Base-by-base conservation (phyloP, 441 rosid genomes). In the Pelargonium exstipulatum region DNA sequence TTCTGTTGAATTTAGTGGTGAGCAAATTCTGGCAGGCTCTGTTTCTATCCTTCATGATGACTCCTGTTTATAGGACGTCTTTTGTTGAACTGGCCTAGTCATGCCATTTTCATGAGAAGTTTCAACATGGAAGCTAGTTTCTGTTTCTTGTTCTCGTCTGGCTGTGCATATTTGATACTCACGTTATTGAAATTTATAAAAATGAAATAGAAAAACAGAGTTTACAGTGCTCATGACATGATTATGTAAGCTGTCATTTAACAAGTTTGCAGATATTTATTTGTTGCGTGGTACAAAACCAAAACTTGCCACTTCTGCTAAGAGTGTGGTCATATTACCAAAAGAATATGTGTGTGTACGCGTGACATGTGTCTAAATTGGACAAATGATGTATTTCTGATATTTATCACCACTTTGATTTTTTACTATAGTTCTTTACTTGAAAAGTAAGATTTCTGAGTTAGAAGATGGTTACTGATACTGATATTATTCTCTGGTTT, bases 1-100 rank as follows among this genome's bases (percentile, higher is more conserved):
- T 20, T 20, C 1, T 26, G 2, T 12, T 24, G 29, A 58, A 8
- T 58, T 18, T 58, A 24, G 35, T 29, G 14, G 4, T 26, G 14
- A n/a, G n/a, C 58, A n/a, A 51, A 51, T n/a, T 12, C 58, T 51
- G 6, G 18, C 58, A n/a, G 58, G 58, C 17, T 51, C 58, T 51
- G 16, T 51, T 7, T 51, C 5, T 51, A 13, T 51, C 20, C 58
- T 51, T 18, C 58, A 13, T 7, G 8, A 51, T n/a, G 4, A 29
- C 58, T 51, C n/a, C 58, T 5, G 17, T 16, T n/a, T 51, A 51
- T 51, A 18, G 16, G 58, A 14, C 9, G 7, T 51, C 17, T 16
- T 5, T 51, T 14, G 57, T 49, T 49, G 18, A 49, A 12, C 4
- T 49, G 57, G 17, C 57, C 57, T 12, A n/a, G 14, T 49, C 37